These are phyloP conservation scores for Cyclocybe cylindracea DNA, from an alignment of 768 basidiomycete species.

Conservation along the genomic window DNA sequence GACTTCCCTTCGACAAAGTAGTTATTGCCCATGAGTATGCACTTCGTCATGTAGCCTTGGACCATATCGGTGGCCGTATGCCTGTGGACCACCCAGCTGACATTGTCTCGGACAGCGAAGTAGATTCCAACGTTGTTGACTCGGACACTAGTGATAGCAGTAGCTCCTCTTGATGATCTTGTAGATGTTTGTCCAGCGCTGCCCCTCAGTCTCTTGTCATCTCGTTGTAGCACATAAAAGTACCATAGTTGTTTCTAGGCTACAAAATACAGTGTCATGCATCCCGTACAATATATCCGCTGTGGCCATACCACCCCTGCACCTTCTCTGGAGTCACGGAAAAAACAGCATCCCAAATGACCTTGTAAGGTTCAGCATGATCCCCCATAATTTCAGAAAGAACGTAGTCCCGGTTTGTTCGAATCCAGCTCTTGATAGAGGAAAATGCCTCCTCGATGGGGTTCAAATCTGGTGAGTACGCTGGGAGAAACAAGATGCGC, in stretches of 20 bases:
- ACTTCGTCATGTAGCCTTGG: neutral
- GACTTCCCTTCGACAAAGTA: neutral
- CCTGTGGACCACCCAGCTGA: too few species aligned
- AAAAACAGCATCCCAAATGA: slow-evolving; percentile 27
- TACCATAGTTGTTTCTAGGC: neutral
- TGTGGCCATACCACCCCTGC: slow-evolving; percentile 27
- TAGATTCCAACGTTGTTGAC: neutral
- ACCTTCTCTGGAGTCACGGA: slow-evolving; percentile 22
- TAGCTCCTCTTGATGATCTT: too few species aligned
- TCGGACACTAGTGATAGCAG: neutral
- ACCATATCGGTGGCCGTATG: neutral
- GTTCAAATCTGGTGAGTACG: slow-evolving; percentile 34
- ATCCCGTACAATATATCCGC: slow-evolving; percentile 19
- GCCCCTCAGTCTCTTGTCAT: neutral
- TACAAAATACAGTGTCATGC: too few species aligned
- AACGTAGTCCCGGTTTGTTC: slow-evolving; percentile 20
- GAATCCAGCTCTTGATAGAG: slow-evolving; percentile 21
- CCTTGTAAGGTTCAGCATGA: slow-evolving; percentile 17
- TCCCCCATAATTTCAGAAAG: slow-evolving; percentile 10
- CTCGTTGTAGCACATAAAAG: neutral
- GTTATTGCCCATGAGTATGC: neutral
- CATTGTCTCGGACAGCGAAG: too few species aligned
- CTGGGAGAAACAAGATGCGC: slow-evolving; percentile 27
- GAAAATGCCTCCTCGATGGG: slow-evolving; percentile 33
- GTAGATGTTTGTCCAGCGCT: too few species aligned